A percentile compares a stretch with the other conserved stretches of the same genome.
phyloP scores from a whole-genome alignment of 169 alveolate species.

The Cryptosporidium bovis region DNA sequence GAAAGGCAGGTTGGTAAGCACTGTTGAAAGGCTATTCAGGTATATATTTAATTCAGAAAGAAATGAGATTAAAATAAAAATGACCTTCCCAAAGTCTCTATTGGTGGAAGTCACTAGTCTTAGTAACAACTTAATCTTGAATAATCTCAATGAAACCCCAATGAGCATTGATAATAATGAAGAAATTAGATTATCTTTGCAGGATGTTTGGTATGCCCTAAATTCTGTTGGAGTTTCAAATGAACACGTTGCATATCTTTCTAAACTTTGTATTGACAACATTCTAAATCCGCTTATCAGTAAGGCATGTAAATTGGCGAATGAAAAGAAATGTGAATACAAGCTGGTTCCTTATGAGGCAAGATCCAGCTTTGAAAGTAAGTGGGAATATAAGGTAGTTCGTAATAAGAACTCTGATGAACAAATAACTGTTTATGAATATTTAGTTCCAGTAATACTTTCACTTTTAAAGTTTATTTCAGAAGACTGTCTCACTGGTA shows the following conservation, averaged over 20 bases:
- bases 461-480: conserved; percentile 32
- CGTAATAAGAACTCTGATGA: not conserved
- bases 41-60: conserved; percentile 20
- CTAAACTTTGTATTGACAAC: conserved; percentile 52
- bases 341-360: conserved; percentile 14
- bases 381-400: conserved; percentile 57
- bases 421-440: conserved; percentile 39
- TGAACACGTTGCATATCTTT: conserved; percentile 56
- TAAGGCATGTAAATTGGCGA: conserved; percentile 27
- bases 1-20: conserved; percentile 54
- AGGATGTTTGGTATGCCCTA: conserved; percentile 68
- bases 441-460: conserved; percentile 24
- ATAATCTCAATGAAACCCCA: not conserved
- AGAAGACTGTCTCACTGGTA: conserved; percentile 45
- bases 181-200: conserved; percentile 35
- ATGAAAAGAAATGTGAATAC: conserved; percentile 20
- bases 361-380: conserved; percentile 31
- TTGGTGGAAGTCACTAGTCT: conserved; percentile 18
- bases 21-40: conserved; percentile 46
- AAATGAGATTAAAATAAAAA: conserved; percentile 46
- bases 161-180: conserved; percentile 29
- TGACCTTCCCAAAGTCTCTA: conserved; percentile 35
- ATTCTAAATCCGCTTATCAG: conserved; percentile 40
- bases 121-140: not conserved
- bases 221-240: conserved; percentile 51